Base-by-base conservation (phyloP, 2,329 filamentous ascomycete species). In the Dothideomycetidae sp. region DNA sequence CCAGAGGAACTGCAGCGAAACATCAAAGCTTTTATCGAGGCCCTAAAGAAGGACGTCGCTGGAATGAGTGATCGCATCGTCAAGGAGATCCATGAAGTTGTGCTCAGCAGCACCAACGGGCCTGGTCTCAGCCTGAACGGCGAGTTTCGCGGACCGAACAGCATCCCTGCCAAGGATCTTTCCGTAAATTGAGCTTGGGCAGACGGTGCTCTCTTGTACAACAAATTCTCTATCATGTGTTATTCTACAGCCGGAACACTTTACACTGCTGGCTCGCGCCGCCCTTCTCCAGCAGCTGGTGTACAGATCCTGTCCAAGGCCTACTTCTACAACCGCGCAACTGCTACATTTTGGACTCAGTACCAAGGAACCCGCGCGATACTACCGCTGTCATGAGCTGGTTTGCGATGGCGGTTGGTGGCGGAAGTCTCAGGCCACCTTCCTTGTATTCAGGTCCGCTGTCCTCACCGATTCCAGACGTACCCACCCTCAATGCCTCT, bases 121-220 rank as follows among this genome's bases (percentile, higher is more conserved):
- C 86, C 90, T 1, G 88, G 84, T 0, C 75, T 98, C 64, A 84
- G 78, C 55, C 62, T 98, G 56, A 93, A 73, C 54, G 88, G 86
- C 40, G 74, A 79, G 38, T 81, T 90, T 57, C 74, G 63, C 50
- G 67, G 77, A 37, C 65, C 69, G 3, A 68, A 73, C 42, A 73
- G 73, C 43, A 52, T 61, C 46, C 42, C 53, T n/a, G 48, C 57
- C 11, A 60, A 56, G 45, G 60, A 62, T 35, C 42, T 55, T n/a
- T 18, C 39, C 31, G 41, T 39, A 23, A 31, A 40, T 26, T 46
- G 29, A 39, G 18, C 31, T 29, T 19, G 40, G 17, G 30, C 29
- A 40, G 32, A 31, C 33, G 9, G 14, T 12, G 11, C 10, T 34
- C 12, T 14, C 11, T 7, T 9, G 26, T 12, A 26, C 33, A 17